Percentiles rank a stretch among this genome's conserved stretches.
Conservation (phyloP, 2,329 filamentous ascomycete species). For the Venturia effusa region DNA sequence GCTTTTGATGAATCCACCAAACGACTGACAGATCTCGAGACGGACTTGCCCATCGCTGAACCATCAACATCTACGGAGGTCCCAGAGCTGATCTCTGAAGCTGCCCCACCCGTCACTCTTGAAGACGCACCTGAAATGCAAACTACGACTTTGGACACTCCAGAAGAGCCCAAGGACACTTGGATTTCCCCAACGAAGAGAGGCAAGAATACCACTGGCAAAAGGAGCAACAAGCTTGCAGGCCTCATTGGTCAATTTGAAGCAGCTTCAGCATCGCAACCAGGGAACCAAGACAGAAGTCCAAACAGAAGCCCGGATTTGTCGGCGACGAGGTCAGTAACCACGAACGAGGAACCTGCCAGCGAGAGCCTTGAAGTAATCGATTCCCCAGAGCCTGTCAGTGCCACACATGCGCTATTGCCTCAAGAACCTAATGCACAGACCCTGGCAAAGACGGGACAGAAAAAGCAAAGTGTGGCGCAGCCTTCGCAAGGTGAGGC, state of each 20-base stretch:
- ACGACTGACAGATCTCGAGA: background rate
- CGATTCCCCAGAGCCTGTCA: slow-evolving; percentile 4
- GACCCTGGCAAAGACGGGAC: background rate
- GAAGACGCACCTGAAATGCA: background rate
- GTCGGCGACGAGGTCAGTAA: slow-evolving; percentile 4
- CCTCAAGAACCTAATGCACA: background rate
- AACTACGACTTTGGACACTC: slow-evolving; percentile 13
- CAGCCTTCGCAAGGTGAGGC: background rate
- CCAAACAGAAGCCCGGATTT: slow-evolving; percentile 1
- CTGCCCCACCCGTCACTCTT: background rate
- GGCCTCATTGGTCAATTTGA: background rate
- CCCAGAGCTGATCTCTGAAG: background rate
- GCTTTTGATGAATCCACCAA: background rate
- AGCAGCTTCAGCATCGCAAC: background rate
- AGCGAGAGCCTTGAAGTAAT: background rate
- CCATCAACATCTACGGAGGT: background rate
- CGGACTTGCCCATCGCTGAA: background rate
- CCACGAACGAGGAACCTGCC: slow-evolving; percentile 1
- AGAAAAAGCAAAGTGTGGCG: slow-evolving; percentile 8
- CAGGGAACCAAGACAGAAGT: background rate
- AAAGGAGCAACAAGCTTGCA: background rate
- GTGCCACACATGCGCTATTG: background rate
- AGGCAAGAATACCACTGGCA: background rate
- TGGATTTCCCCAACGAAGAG: slow-evolving; percentile 3
- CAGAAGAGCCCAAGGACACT: background rate